phyloP scores from a whole-genome alignment of 75 land plant species.

The Cryptomeria japonica region DNA sequence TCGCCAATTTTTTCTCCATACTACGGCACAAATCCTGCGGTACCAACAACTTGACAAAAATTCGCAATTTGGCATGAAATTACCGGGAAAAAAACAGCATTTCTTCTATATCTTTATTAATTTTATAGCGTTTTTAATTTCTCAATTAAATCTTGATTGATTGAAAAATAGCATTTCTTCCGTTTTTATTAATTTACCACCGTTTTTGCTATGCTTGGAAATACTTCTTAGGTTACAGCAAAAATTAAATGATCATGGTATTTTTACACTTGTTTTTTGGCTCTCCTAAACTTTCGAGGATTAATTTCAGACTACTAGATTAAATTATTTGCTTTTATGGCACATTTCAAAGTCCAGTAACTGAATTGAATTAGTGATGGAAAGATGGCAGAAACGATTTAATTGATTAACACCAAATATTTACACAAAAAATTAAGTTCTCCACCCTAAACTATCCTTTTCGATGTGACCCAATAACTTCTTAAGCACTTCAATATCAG shows the following conservation, averaged over 20 bases:
- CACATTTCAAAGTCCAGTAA: not conserved
- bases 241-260: not conserved
- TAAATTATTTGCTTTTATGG: not conserved
- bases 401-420: not conserved
- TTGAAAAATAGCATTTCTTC: no score
- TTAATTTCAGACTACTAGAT: not conserved
- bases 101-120: no score
- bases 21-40: no score
- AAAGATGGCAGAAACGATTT: not conserved
- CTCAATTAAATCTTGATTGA: no score
- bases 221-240: not conserved
- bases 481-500: slow-evolving; percentile 27
- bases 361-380: not conserved
- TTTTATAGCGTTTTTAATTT: no score
- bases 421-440: not conserved
- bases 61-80: no score
- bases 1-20: no score
- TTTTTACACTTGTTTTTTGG: not conserved
- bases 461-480: slow-evolving; percentile 9
- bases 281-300: not conserved
- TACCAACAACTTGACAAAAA: no score
- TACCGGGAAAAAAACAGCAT: no score
- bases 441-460: slow-evolving; percentile 5
- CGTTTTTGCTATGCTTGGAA: no score
- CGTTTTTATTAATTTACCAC: no score